Percentiles rank a stretch among this genome's conserved stretches.
Evolutionary conservation across 2,329 filamentous ascomycete genomes (phyloP).

Genomic region (Pseudogymnoascus sp.): DNA sequence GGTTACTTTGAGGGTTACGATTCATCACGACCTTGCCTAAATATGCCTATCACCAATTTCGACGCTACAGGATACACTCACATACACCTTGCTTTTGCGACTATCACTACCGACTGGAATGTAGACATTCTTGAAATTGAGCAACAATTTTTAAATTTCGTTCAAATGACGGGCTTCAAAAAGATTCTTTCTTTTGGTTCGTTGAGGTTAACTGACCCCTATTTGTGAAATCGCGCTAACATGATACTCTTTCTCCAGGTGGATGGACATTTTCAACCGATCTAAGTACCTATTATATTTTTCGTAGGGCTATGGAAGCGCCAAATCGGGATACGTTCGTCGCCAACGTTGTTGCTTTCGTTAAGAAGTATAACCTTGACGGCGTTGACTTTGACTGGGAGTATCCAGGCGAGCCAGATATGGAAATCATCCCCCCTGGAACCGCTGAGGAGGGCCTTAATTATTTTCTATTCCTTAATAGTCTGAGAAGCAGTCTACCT

Average conservation of each 20-base stretch:
- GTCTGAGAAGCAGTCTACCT: slow-evolving; percentile 22
- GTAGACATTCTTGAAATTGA: slow-evolving; percentile 22
- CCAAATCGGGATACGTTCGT: slow-evolving; percentile 30
- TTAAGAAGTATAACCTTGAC: slow-evolving; percentile 28
- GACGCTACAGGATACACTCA: slow-evolving; percentile 24
- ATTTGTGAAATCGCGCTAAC: slow-evolving; percentile 17
- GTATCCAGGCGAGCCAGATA: slow-evolving; percentile 29
- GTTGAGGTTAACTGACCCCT: not conserved
- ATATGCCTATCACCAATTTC: slow-evolving; percentile 21
- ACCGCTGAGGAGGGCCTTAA: slow-evolving; percentile 26
- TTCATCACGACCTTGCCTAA: slow-evolving; percentile 24
- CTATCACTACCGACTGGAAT: slow-evolving; percentile 27
- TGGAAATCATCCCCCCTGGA: slow-evolving; percentile 29
- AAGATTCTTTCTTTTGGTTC: slow-evolving; percentile 35
- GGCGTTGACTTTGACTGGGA: slow-evolving; percentile 31
- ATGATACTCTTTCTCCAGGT: slow-evolving; percentile 36
- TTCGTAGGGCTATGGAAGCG: slow-evolving; percentile 29
- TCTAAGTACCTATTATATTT: slow-evolving; percentile 30
- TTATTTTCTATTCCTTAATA: slow-evolving; percentile 29
- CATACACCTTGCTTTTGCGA: slow-evolving; percentile 31
- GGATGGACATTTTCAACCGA: slow-evolving; percentile 38
- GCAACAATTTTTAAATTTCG: slow-evolving; percentile 29
- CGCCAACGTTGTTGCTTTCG: slow-evolving; percentile 29
- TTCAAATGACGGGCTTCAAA: slow-evolving; percentile 26
- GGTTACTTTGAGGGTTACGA: slow-evolving; percentile 31